Evolutionary conservation across 2,329 filamentous ascomycete species (phyloP).

Genomic region (Raffaelea arxii): DNA sequence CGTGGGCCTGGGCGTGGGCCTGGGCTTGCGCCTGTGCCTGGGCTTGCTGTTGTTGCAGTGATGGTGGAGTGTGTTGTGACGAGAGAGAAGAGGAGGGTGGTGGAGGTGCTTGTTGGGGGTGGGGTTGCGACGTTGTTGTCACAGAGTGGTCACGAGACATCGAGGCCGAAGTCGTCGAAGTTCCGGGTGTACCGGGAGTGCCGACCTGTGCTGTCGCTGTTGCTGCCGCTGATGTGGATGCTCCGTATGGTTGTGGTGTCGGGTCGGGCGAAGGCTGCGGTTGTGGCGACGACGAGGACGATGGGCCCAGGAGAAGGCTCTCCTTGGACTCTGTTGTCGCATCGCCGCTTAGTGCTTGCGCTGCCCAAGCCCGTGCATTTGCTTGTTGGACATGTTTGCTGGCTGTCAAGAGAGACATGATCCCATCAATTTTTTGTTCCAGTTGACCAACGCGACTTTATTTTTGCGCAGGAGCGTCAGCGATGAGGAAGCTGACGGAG

Average conservation of each 20-base stretch:
- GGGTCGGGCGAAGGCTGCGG: constrained; percentile 1
- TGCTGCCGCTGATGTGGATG: not conserved
- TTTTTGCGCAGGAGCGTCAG: not conserved
- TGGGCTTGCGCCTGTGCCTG: not conserved
- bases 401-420: constrained; percentile 26
- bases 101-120: not conserved
- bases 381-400: constrained; percentile 17
- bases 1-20: not conserved
- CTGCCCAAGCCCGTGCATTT: constrained; percentile 5
- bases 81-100: not conserved
- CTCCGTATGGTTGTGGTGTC: not conserved
- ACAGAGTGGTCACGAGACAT: not conserved
- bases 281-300: not conserved
- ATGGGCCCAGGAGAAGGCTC: not conserved
- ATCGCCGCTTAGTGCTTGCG: too few relatives aligned
- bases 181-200: not conserved
- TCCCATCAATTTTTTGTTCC: constrained; percentile 28
- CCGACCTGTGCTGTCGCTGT: not conserved
- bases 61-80: too few relatives aligned
- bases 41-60: too few relatives aligned
- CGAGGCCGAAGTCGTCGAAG: constrained; percentile 1
- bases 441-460: constrained; percentile 25
- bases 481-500: not conserved
- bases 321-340: too few relatives aligned
- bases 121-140: not conserved